Evolutionary conservation across 2,329 filamentous ascomycete genomes (phyloP), one percentile per base, ranked within the genome.

Genomic region (Botryotinia calthae): DNA sequence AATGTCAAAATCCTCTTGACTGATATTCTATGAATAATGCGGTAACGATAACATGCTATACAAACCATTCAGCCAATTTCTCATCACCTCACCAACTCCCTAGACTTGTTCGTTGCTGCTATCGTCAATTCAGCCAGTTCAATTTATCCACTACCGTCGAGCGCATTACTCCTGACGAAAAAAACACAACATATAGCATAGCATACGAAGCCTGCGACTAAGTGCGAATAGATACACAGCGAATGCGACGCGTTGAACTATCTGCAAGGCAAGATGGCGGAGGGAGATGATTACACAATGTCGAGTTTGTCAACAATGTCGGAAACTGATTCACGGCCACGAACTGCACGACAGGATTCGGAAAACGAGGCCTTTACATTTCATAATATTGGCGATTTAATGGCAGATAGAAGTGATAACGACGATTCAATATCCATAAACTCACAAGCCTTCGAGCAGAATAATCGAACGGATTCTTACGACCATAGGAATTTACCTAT

Each of bases 381-480:
- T 69, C 75, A 80, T 63, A 78, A 79, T 62, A 28, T 75, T 54
- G 78, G 79, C 76, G 77, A 80, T 66, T 74, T 78, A 37, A 77
- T 77, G 34, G 76, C 79, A 14, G 72, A 75, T 59, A 79, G 79
- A 71, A 56, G 73, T 12, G 71, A 72, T n/a, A 78, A 78, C 25
- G 75, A 78, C 44, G 76, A 79, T 61, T 78, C 77, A 8, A 76
- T 76, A 37, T 75, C 78, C 37, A 58, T 74, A 56, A 76, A 78
- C 63, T 63, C 65, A 6, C 65, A 74, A 40, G 72, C 73, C 20
- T 70, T 75, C 42, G 70, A 74, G n/a, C 72, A 76, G 42, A 76
- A 77, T 34, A 76, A 73, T 63, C 76, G 71, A 46, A 68, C 76
- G 20, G 73, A 74, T 14, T 77, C 76, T 28, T 75, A 78, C 70